Evolutionary conservation across 2,329 filamentous ascomycete genomes (phyloP).

Genomic region (Amauroascus niger): DNA sequence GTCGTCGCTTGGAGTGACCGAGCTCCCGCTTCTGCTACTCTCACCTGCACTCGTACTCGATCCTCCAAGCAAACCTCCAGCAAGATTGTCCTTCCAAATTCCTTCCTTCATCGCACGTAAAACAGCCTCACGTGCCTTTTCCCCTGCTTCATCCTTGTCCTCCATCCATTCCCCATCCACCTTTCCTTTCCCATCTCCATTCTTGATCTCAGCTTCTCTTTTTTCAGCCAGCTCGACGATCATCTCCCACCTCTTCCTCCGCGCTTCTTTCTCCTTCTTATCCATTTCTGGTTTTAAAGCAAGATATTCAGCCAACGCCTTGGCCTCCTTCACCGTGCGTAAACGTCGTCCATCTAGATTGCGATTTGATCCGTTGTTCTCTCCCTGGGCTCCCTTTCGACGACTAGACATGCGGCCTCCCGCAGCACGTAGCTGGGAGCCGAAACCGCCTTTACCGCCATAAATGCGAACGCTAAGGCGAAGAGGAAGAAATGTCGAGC

Average conservation of each 20-base stretch:
- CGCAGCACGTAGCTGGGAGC: conserved; percentile 89
- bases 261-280: conserved; percentile 78
- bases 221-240: conserved; percentile 77
- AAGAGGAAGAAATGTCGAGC: conserved; percentile 67
- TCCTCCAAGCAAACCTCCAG: conserved; percentile 28
- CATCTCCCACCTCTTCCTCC: conserved; percentile 71
- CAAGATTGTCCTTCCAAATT: conserved; percentile 36
- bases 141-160: conserved; percentile 79
- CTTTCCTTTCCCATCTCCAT: conserved; percentile 52
- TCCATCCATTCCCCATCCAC: conserved; percentile 91
- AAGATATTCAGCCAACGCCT: conserved; percentile 86
- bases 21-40: conserved; percentile 23
- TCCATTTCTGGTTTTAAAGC: conserved; percentile 98
- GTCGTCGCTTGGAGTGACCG: conserved; percentile 27
- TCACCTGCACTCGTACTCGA: conserved; percentile 33
- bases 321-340: conserved; percentile 88
- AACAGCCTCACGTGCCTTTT: conserved; percentile 70
- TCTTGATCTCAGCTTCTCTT: conserved; percentile 71
- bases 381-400: conserved; percentile 73
- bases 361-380: conserved; percentile 80
- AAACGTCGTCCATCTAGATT: conserved; percentile 86
- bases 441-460: conserved; percentile 96
- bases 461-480: conserved; percentile 69
- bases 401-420: conserved; percentile 97
- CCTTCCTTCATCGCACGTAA: conserved; percentile 60